These are phyloP conservation scores for Cicer judaicum DNA, from an alignment of 306 rosid genomes.

Conservation along the genomic window DNA sequence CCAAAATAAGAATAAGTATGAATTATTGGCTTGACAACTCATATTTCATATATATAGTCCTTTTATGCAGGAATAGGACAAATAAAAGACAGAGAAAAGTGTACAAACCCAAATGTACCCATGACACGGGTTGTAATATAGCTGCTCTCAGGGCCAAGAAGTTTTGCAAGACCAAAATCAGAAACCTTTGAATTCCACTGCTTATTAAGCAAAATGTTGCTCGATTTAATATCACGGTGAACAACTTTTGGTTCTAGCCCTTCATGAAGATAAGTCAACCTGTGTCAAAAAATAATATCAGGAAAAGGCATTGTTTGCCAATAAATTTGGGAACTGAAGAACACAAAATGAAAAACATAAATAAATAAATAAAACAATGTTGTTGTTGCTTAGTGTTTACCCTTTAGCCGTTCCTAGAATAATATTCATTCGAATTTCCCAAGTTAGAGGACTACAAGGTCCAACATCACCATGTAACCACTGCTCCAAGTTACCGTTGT, in stretches of 20 bases:
- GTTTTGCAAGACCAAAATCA: slow-evolving; percentile 94
- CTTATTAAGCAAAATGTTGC: slow-evolving; percentile 85
- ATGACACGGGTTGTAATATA: slow-evolving; percentile 89
- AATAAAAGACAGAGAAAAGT: not conserved
- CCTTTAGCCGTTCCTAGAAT: slow-evolving; percentile 86
- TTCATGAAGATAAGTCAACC: slow-evolving; percentile 85
- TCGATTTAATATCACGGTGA: slow-evolving; percentile 89
- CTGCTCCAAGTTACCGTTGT: slow-evolving; percentile 90
- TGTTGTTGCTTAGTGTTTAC: slow-evolving; percentile 44
- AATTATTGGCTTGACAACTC: not conserved
- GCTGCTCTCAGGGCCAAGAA: slow-evolving; percentile 77
- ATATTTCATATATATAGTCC: not conserved
- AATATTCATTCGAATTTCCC: slow-evolving; percentile 86
- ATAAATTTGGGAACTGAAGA: not conserved
- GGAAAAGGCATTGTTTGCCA: not conserved
- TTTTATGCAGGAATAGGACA: not conserved
- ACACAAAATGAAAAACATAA: not conserved
- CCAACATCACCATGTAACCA: slow-evolving; percentile 95
- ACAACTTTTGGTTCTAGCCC: slow-evolving; percentile 95
- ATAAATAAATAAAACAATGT: not conserved
- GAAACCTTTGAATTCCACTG: slow-evolving; percentile 94
- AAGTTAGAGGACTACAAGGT: slow-evolving; percentile 77
- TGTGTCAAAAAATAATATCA: slow-evolving; percentile 46
- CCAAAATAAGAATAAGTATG: slow-evolving; percentile 33
- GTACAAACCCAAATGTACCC: slow-evolving; percentile 91